Evolutionary conservation across 306 rosid species (phyloP), one percentile per base, ranked within the genome.

Genomic region (Cicer bijugum): DNA sequence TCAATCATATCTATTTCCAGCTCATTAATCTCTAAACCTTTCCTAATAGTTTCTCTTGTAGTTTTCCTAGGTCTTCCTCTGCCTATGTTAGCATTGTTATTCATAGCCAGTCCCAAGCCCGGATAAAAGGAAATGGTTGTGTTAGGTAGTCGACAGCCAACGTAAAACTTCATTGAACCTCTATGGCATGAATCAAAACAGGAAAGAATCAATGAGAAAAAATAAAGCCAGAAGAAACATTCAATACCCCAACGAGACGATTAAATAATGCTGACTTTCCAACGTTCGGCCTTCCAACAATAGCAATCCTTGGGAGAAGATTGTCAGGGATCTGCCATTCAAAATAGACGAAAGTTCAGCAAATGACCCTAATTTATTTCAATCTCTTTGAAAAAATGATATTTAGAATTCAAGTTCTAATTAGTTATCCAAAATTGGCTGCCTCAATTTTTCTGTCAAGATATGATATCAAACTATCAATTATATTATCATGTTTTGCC

Each of bases 231-330:
- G 60, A 82, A 70, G 20, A 67, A 78, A 44, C 8, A 38, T 47
- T 47, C 52, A 80, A 44, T 90, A 94, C 98, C 96, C 92, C 96
- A 62, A 91, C 96, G n/a, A 94, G 89, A 61, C 97, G 92, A 69
- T 94, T 94, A 79, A 87, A 94, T 66, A 94, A 71, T 9, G 98
- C 98, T 58, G 98, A 94, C 82, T 94, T 94, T 69, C 98, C 97
- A 78, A 91, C 97, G 15, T 93, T 91, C n/a, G 98, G 98, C 80
- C 97, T 88, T 80, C 98, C 98, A 75, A 93, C 87, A 70, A 94
- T 89, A 71, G 97, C 92, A 77, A 93, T 87, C 79, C 77, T 88
- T 11, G 92, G 92, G 72, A 93, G 98, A 83, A 89, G 92, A 74
- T 82, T 81, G 78, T 93, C 96, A 19, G 97, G 98, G 80, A 94